Conservation (phyloP, 2,329 filamentous ascomycete species). For the Alternaria sp. region DNA sequence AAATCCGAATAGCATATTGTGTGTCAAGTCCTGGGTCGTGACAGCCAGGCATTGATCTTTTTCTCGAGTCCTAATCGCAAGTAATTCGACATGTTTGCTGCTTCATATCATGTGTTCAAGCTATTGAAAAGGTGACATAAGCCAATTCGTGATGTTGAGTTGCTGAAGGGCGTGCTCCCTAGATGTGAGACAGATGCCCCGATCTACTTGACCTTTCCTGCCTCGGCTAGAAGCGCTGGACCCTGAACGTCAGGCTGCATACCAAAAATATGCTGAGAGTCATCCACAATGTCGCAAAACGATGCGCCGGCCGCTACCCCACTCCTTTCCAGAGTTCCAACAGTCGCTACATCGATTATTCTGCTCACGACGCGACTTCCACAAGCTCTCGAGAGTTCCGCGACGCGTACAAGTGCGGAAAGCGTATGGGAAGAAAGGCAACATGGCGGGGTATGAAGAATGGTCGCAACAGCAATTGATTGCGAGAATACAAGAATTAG, state of each 20-base stretch:
- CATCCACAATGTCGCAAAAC: constrained; percentile 22
- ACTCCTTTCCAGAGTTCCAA: constrained; percentile 37
- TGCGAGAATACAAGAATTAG: constrained; percentile 42
- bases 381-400: constrained; percentile 43
- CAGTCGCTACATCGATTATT: constrained; percentile 34
- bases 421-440: constrained; percentile 13
- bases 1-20: not conserved
- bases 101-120: not conserved
- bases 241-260: constrained; percentile 33
- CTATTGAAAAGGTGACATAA: not conserved
- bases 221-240: constrained; percentile 19
- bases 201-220: not conserved
- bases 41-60: not conserved
- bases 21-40: not conserved
- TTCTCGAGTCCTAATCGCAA: fast-evolving
- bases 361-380: constrained; percentile 36
- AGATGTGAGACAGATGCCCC: not conserved
- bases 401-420: constrained; percentile 27
- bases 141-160: not conserved
- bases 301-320: constrained; percentile 37
- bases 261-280: constrained; percentile 34
- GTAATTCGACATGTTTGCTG: not conserved
- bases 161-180: not conserved
- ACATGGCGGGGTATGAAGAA: constrained; percentile 38
- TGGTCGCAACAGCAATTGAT: constrained; percentile 46